Percentiles rank a stretch among this genome's conserved stretches.
Conservation (phyloP, 2,329 filamentous ascomycete genomes). For the Claviceps africana region DNA sequence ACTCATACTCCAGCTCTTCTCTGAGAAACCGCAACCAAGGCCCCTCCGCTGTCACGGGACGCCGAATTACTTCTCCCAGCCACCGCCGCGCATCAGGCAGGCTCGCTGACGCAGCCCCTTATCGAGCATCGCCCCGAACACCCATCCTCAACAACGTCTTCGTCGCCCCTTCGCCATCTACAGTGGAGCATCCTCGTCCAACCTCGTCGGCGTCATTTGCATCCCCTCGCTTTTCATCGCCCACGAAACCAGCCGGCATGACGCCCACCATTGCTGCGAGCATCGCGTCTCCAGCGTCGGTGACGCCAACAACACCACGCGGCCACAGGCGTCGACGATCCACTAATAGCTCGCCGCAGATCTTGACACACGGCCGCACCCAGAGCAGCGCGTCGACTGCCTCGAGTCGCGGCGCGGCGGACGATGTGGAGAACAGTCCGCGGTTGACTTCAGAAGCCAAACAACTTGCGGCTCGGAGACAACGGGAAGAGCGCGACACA, state of each 20-base stretch:
- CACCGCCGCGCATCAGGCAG: slow-evolving; percentile 16
- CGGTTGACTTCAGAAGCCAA: slow-evolving; percentile 53
- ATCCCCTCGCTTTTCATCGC: slow-evolving; percentile 20
- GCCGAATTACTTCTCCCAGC: slow-evolving; percentile 29
- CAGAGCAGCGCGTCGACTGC: slow-evolving; percentile 31
- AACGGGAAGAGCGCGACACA: slow-evolving; percentile 60
- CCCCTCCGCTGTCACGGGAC: slow-evolving; percentile 20
- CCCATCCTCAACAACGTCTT: slow-evolving; percentile 22
- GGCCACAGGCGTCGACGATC: slow-evolving; percentile 9
- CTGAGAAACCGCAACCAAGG: slow-evolving; percentile 20
- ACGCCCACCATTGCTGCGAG: slow-evolving; percentile 5
- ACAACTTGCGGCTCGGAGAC: slow-evolving; percentile 55
- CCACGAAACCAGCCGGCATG: slow-evolving; percentile 30
- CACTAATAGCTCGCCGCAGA: slow-evolving; percentile 6
- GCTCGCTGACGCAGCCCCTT: slow-evolving; percentile 9
- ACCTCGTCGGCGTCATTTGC: slow-evolving; percentile 20
- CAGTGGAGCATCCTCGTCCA: slow-evolving; percentile 8
- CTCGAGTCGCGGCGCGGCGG: slow-evolving; percentile 15
- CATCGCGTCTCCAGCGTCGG: slow-evolving; percentile 16
- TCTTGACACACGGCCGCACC: slow-evolving; percentile 25
- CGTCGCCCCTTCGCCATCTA: slow-evolving; percentile 3
- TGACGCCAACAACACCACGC: slow-evolving; percentile 8
- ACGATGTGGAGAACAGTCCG: slow-evolving; percentile 25
- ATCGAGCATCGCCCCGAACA: not conserved
- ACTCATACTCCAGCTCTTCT: slow-evolving; percentile 11